A percentile compares a stretch with the other conserved stretches of the same genome.
Evolutionary conservation across 2,329 filamentous ascomycete species (phyloP).

Genomic region (Trichophyton benhamiae): DNA sequence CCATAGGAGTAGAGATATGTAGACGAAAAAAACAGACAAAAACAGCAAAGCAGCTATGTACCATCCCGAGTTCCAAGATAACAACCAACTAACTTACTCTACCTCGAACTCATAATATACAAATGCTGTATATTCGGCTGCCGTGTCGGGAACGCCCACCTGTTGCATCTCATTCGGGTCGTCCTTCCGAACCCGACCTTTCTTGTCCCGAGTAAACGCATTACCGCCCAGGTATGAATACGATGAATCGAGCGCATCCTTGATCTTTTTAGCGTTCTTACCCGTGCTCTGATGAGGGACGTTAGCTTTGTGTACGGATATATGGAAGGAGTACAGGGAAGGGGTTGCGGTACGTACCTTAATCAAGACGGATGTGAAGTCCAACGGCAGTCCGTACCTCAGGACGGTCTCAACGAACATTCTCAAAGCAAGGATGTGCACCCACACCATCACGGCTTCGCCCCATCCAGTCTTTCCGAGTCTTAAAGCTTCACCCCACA

Average conservation of each 20-base stretch:
- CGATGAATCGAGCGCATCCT: conserved; percentile 62
- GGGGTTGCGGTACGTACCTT: conserved; percentile 48
- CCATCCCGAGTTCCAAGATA: not conserved
- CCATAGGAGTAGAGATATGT: not conserved
- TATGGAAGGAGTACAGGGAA: not conserved
- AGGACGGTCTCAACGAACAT: conserved; percentile 98
- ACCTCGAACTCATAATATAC: conserved; percentile 96
- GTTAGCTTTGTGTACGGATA: conserved; percentile 9
- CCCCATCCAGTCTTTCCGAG: conserved; percentile 87
- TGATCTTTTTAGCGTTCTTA: conserved; percentile 71
- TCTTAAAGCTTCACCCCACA: conserved; percentile 83
- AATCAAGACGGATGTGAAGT: conserved; percentile 74
- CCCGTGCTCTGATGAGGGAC: conserved; percentile 52
- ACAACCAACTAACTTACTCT: conserved; percentile 22
- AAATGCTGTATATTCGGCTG: conserved; percentile 82
- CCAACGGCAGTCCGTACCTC: conserved; percentile 80
- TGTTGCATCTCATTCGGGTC: conserved; percentile 74
- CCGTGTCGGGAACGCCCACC: conserved; percentile 44
- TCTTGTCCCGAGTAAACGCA: conserved; percentile 86
- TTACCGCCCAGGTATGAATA: conserved; percentile 93
- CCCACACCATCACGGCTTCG: conserved; percentile 90
- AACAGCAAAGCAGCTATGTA: not conserved
- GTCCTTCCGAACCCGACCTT: conserved; percentile 81
- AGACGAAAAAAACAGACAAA: not conserved
- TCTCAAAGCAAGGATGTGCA: conserved; percentile 77